phyloP scores from a whole-genome alignment of 2,329 filamentous ascomycete species.

The Dryadomyces sulphureus region DNA sequence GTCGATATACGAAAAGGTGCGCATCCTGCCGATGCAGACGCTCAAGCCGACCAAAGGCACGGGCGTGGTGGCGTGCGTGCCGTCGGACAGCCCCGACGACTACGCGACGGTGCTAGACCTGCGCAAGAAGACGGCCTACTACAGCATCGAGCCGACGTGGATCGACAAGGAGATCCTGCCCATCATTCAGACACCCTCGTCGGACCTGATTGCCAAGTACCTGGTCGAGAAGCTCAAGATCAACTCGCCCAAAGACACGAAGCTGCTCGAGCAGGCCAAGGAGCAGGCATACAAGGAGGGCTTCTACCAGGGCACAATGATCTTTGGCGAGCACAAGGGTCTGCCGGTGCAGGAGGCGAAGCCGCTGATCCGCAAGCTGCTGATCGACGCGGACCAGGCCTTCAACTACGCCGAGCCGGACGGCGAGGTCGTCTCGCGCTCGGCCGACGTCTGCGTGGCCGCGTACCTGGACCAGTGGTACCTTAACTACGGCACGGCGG shows the following conservation, averaged over 20 bases:
- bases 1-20: slow-evolving; percentile 68
- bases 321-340: slow-evolving; percentile 76
- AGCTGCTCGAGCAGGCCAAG: slow-evolving; percentile 84
- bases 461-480: slow-evolving; percentile 96
- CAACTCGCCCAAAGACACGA: slow-evolving; percentile 85
- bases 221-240: slow-evolving; percentile 92
- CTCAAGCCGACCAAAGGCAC: slow-evolving; percentile 90
- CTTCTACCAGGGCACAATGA: slow-evolving; percentile 88
- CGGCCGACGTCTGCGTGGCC: slow-evolving; percentile 54
- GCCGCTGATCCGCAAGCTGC: slow-evolving; percentile 61
- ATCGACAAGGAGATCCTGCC: slow-evolving; percentile 78
- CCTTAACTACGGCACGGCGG: slow-evolving; percentile 53
- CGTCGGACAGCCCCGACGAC: slow-evolving; percentile 91
- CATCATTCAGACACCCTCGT: slow-evolving; percentile 78
- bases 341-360: slow-evolving; percentile 73
- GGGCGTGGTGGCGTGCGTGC: slow-evolving; percentile 89
- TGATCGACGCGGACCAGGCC: slow-evolving; percentile 63
- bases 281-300: slow-evolving; percentile 94
- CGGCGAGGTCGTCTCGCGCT: slow-evolving; percentile 74
- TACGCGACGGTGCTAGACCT: slow-evolving; percentile 81
- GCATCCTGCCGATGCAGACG: slow-evolving; percentile 89
- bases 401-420: slow-evolving; percentile 93
- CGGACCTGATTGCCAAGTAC: slow-evolving; percentile 63
- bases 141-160: slow-evolving; percentile 95
- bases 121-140: slow-evolving; percentile 89